Evolutionary conservation across 495 filamentous ascomycete species (phyloP), one percentile per base, ranked within the genome.

Genomic region (Aspergillus sparsus): DNA sequence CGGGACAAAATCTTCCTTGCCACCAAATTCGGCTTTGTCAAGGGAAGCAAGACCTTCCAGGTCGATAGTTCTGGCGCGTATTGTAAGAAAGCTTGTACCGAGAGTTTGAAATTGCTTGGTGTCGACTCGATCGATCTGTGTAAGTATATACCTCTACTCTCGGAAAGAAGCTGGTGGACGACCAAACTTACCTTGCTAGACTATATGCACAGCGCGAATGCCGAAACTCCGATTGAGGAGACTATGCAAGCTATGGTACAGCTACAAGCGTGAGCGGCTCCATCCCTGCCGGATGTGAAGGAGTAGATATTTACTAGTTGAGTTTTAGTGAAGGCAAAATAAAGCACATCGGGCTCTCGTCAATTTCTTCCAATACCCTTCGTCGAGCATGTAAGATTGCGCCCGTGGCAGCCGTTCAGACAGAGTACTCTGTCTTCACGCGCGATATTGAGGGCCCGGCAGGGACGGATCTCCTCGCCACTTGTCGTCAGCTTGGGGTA

Each of bases 341-440:
- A 44, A 35, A 46, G 6, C 55, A 59, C 36, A 45, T 63, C 11
- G 61, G 61, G 2, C 55, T 63, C 0, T 55, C 49, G 35, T 55
- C 58, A 13, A 53, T 58, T 21, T 55, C 49, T 21, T 49, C 42
- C 34, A 45, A 58, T 13, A 55, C 55, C 5, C 49, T 63, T 7
- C 61, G 61, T 5, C 61, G 61, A 9, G 61, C 61, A n/a, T 58
- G 55, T 50, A 53, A 52, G 15, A 45, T 59, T 0, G 51, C 55
- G 16, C 61, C 49, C 15, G 50, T 63, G 35, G 51, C 55, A 7
- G 61, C 61, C 0, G 55, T 63, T 31, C 61, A 63, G 51, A 37
- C 59, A 1, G 61, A 63, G 31, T 63, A 63, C 42, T 55, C 49
- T 32, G 55, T 52, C 5, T 63, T 63, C 45, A 45, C 50, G 2